A percentile compares a stretch with the other conserved stretches of the same genome.
Evolutionary conservation across 2,329 filamentous ascomycete genomes (phyloP).

Genomic region (Sporothrix euskadiensis): DNA sequence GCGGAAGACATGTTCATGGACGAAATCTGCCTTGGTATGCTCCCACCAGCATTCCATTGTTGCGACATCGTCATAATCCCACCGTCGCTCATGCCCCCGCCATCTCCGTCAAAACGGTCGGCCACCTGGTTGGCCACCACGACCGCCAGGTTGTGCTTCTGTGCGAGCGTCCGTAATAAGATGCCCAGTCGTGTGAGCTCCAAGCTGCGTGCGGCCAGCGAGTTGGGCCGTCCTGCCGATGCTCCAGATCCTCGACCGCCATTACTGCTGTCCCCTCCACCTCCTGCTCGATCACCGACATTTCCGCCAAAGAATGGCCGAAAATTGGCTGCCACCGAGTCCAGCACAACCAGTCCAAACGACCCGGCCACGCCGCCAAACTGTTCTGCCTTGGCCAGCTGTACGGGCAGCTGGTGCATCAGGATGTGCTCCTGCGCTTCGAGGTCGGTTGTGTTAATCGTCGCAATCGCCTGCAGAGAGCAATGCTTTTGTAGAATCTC

Average conservation of each 20-base stretch:
- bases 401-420: slow-evolving; percentile 86
- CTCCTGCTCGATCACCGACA: slow-evolving; percentile 34
- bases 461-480: slow-evolving; percentile 74
- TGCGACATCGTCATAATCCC: slow-evolving; percentile 24
- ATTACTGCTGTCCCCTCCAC: neutral
- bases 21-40: slow-evolving; percentile 9
- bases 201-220: slow-evolving; percentile 70
- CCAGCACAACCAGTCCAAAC: slow-evolving; percentile 78
- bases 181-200: slow-evolving; percentile 77
- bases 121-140: slow-evolving; percentile 95
- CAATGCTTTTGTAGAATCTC: slow-evolving; percentile 50
- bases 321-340: slow-evolving; percentile 94
- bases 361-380: slow-evolving; percentile 50
- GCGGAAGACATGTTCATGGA: slow-evolving; percentile 29
- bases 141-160: slow-evolving; percentile 72
- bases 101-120: slow-evolving; percentile 67
- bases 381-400: slow-evolving; percentile 60
- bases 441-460: slow-evolving; percentile 81
- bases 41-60: slow-evolving; percentile 12
- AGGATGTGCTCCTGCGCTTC: slow-evolving; percentile 96
- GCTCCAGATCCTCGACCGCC: neutral
- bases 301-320: slow-evolving; percentile 79
- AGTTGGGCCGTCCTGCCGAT: neutral
- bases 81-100: slow-evolving; percentile 1
- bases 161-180: slow-evolving; percentile 73